These are phyloP conservation scores for Botrytis medusae DNA, from an alignment of 2,329 filamentous ascomycete species.

Conservation along the genomic window DNA sequence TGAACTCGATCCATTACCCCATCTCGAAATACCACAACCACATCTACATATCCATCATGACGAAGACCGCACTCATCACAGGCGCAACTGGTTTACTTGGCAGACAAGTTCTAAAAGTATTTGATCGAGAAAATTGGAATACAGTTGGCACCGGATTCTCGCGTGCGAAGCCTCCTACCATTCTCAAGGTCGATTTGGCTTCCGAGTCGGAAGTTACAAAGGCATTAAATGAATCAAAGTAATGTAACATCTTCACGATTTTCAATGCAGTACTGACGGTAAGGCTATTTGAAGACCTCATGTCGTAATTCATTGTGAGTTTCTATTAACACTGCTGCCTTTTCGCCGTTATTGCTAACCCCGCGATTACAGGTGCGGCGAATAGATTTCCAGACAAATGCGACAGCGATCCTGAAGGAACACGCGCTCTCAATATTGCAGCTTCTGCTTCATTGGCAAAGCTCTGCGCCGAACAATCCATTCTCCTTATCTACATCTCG, in stretches of 20 bases:
- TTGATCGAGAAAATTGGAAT: conserved; percentile 66
- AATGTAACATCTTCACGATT: conserved; percentile 34
- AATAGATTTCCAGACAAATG: conserved; percentile 88
- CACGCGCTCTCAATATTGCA: conserved; percentile 70
- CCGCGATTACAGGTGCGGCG: conserved; percentile 64
- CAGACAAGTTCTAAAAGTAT: conserved; percentile 71
- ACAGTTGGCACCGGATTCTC: conserved; percentile 73
- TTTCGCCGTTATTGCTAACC: neutral
- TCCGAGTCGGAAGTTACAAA: conserved; percentile 47
- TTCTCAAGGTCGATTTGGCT: conserved; percentile 49
- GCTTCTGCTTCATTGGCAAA: conserved; percentile 67
- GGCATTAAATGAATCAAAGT: conserved; percentile 57
- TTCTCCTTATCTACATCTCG: conserved; percentile 74
- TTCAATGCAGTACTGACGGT: conserved; percentile 26
- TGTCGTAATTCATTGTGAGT: conserved; percentile 77
- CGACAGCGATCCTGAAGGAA: conserved; percentile 73
- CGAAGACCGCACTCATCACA: conserved; percentile 68
- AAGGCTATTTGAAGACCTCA: conserved; percentile 55
- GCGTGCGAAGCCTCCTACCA: conserved; percentile 67
- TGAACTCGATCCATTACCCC: neutral
- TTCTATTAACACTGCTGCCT: neutral
- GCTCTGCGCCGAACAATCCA: conserved; percentile 60
- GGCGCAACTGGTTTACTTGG: conserved; percentile 84
- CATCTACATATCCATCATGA: conserved; percentile 29
- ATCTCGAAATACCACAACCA: conserved; percentile 2